Conservation (phyloP, 306 rosid species). For the Spatholobus suberectus region DNA sequence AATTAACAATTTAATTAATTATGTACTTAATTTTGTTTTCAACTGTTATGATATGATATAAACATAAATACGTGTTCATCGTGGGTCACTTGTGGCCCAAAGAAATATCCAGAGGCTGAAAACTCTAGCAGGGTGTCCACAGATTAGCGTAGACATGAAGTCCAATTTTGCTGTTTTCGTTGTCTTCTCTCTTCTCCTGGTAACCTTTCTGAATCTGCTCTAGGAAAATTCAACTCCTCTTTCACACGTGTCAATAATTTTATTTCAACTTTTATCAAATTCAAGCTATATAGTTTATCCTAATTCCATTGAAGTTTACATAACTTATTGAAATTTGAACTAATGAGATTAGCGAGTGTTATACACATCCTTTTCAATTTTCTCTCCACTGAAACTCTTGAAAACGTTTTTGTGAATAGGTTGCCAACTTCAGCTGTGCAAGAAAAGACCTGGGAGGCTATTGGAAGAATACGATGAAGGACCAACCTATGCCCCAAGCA, state of each 20-base stretch:
- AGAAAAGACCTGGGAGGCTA: slow-evolving; percentile 59
- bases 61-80: not conserved
- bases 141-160: slow-evolving; percentile 50
- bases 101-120: slow-evolving; percentile 22
- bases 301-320: not conserved
- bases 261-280: not conserved
- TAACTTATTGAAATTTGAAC: not conserved
- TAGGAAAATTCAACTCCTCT: not conserved
- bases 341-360: not conserved
- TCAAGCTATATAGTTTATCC: not conserved
- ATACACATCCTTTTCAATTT: not conserved
- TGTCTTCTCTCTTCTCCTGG: slow-evolving; percentile 60
- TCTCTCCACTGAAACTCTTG: not conserved
- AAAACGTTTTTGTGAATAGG: slow-evolving; percentile 37
- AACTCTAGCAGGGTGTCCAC: slow-evolving; percentile 8
- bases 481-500: slow-evolving; percentile 66
- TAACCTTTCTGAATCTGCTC: slow-evolving; percentile 39
- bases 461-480: slow-evolving; percentile 67
- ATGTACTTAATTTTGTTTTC: not conserved
- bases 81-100: slow-evolving; percentile 7
- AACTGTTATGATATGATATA: slow-evolving; percentile 8
- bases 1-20: too few species aligned
- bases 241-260: not conserved
- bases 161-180: slow-evolving; percentile 39
- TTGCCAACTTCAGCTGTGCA: slow-evolving; percentile 41